Base-by-base conservation (phyloP, 2,329 filamentous ascomycete species). In the Pseudovirgaria hyperparasitica region DNA sequence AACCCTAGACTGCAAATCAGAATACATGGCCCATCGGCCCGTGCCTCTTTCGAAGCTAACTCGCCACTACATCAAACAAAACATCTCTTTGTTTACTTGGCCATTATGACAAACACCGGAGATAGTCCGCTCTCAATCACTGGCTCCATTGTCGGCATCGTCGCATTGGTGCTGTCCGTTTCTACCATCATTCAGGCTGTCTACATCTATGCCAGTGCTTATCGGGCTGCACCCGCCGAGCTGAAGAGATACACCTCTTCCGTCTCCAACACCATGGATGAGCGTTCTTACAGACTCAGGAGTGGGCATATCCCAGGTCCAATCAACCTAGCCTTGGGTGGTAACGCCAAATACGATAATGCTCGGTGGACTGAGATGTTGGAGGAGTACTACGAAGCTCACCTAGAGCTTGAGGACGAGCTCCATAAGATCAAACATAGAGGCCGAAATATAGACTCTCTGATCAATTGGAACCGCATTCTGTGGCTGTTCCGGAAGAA, bases 401-500 rank as follows among this genome's bases (percentile, higher is more conserved):
- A 34, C 23, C 13, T 31, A 16, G 32, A 34, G 15, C 20, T 29
- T 6, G 26, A 28, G 16, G 29, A 34, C 11, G 29, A 34, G 16
- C 16, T 34, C 4, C 19, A 14, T 13, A 25, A 24, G 16, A 34
- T 34, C 22, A 34, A 29, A 17, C 19, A 22, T 11, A 14, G 19
- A 16, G 25, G 29, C 25, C 18, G 25, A 14, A 12, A 14, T 16
- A 28, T 23, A 3, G 23, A 22, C 18, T 34, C 31, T 12, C 9
- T 28, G 19, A 24, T 34, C 23, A 34, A 28, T 19, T 23, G 20
- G 13, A 31, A 30, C 19, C 24, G 31, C 11, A 15, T 31, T 13
- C 16, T 34, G 2, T 34, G 28, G 31, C 15, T 34, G n/a, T 34
- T 34, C 26, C 27, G 26, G 19, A 25, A 29, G 17, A 29, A 34